A percentile compares a stretch with the other conserved stretches of the same genome.
These are phyloP conservation scores for Apodospora peruviana DNA, from an alignment of 495 filamentous ascomycete species.

Conservation along the genomic window DNA sequence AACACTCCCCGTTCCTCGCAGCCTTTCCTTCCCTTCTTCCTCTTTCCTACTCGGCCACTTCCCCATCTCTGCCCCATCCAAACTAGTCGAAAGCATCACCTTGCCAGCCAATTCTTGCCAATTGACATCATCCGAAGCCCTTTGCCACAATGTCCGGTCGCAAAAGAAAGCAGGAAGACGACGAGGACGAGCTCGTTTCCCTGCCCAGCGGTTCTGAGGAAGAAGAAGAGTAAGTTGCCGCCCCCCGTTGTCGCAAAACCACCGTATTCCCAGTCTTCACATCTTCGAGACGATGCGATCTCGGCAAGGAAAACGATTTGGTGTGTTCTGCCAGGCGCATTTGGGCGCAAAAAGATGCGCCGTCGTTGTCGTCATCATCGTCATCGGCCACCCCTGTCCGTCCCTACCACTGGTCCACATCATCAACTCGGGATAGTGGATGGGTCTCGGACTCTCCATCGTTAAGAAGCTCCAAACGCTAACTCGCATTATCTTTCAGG, in stretches of 20 bases:
- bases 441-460: no score
- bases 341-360: slow-evolving; percentile 13
- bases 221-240: slow-evolving; percentile 46
- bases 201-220: slow-evolving; percentile 46
- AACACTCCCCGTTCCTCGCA: slow-evolving; percentile 16
- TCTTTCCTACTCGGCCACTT: slow-evolving; percentile 16
- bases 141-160: slow-evolving; percentile 37
- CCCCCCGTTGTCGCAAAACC: slow-evolving; percentile 10
- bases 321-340: slow-evolving; percentile 14
- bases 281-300: slow-evolving; percentile 19
- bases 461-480: no score
- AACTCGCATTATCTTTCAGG: slow-evolving; percentile 12
- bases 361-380: neutral
- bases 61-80: slow-evolving; percentile 11
- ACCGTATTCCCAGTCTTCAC: slow-evolving; percentile 1
- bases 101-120: slow-evolving; percentile 12
- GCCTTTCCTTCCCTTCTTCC: slow-evolving; percentile 13
- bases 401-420: neutral
- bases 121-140: slow-evolving; percentile 17
- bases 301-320: neutral
- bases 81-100: slow-evolving; percentile 16
- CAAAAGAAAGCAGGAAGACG: slow-evolving; percentile 33
- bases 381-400: neutral
- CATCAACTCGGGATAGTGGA: no score
- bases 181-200: slow-evolving; percentile 47